phyloP scores from a whole-genome alignment of 805 yeast species.

The Isabelozyma rhagii region DNA sequence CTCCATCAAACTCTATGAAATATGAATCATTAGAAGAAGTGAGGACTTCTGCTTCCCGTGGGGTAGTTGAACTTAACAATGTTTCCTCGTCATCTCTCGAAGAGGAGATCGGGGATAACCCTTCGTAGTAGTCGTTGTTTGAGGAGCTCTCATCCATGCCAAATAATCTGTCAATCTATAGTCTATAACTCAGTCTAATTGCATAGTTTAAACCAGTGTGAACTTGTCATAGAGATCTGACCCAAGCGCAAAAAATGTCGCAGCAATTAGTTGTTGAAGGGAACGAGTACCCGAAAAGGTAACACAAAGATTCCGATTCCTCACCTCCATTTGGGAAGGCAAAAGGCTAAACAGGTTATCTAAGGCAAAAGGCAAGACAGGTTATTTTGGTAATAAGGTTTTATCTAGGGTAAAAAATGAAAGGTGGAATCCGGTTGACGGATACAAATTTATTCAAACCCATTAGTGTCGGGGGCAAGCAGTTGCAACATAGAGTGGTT shows the following conservation, averaged over 20 bases:
- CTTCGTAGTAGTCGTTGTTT: neutral
- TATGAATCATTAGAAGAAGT: constrained; percentile 1
- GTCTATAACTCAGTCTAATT: too few relatives aligned
- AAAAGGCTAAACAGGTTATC: too few relatives aligned
- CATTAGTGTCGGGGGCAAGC: constrained; percentile 28
- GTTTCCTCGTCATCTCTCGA: neutral
- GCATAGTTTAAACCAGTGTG: too few relatives aligned
- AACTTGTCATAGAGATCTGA: neutral
- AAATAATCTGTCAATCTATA: too few relatives aligned
- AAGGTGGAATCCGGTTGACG: constrained; percentile 8
- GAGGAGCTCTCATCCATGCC: neutral
- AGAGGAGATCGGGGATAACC: neutral
- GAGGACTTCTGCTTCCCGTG: neutral
- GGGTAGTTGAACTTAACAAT: neutral
- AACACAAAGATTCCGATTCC: too few relatives aligned
- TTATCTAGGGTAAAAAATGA: neutral
- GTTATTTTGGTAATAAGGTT: too few relatives aligned
- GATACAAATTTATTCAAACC: constrained; percentile 28
- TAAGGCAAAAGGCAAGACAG: too few relatives aligned
- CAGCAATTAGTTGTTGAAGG: neutral
- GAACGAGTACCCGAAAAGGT: too few relatives aligned
- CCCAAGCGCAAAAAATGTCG: neutral
- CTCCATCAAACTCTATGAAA: constrained; percentile 23
- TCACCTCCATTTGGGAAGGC: too few relatives aligned
- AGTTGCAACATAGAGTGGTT: constrained; percentile 17